Evolutionary conservation across 306 rosid species (phyloP).

Genomic region (Astragalus glycyphyllos): DNA sequence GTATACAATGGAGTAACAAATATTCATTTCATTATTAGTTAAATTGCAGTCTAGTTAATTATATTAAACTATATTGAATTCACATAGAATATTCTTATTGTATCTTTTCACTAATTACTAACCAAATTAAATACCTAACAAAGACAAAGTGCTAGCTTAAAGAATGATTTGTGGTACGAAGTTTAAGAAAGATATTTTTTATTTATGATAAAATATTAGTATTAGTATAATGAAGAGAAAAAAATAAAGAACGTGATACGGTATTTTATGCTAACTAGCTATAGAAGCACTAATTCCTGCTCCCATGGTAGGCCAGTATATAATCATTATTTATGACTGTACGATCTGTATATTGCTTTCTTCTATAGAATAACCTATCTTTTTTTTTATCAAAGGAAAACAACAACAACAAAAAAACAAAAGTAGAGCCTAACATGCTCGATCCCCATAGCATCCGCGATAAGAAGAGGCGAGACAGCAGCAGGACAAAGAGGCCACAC

Average conservation of each 20-base stretch:
- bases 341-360: constrained; percentile 27
- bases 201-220: constrained; percentile 11
- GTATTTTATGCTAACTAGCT: constrained; percentile 50
- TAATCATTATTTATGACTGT: constrained; percentile 41
- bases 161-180: constrained; percentile 19
- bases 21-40: no score
- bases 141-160: constrained; percentile 41
- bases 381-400: no score
- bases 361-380: constrained; percentile 1
- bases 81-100: constrained; percentile 40
- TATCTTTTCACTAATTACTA: not conserved
- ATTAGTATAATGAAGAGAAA: not conserved
- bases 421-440: no score
- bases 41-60: no score
- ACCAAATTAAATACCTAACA: not conserved
- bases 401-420: no score
- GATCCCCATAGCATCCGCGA: no score
- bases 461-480: no score
- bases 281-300: constrained; percentile 49
- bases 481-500: no score
- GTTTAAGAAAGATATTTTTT: constrained; percentile 34
- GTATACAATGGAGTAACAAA: no score
- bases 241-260: constrained; percentile 32
- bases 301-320: constrained; percentile 45
- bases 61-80: constrained; percentile 3